Base-by-base conservation (phyloP, 2,329 filamentous ascomycete genomes). In the Botrytis pseudocinerea region DNA sequence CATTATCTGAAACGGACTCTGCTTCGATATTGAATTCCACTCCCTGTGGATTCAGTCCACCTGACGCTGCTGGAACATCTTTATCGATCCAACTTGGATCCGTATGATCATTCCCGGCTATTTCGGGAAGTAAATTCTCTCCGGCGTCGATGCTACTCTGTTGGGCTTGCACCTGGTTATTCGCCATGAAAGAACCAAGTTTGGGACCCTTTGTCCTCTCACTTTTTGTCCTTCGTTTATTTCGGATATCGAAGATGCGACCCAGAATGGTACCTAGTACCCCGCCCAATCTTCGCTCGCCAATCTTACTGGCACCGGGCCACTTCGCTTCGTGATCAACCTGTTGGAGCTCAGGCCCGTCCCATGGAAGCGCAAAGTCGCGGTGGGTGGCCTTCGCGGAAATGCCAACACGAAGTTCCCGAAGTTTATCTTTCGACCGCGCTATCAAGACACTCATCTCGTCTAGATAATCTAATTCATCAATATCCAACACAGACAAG, bases 381-480 rank as follows among this genome's bases (percentile, higher is more conserved):
- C 82, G 80, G 64, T 79, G 77, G 1, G 79, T 76, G 38, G 84
- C 85, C 72, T 83, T 85, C 48, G 83, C 80, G 8, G 92, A 89
- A 72, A 96, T 89, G 9, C 93, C 92, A 8, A 96, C 87, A 61
- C 92, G 87, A 48, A 97, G 85, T 81, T 95, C 93, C 44, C 88
- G 87, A 25, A 96, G 83, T 60, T 86, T 86, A 75, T 87, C 85
- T 73, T 89, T 85, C 20, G 93, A 95, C 38, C 90, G 88, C 74
- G 91, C 91, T 74, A 96, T 89, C 20, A 96, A 85, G 60, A 93
- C 85, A 71, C 91, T 91, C 88, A 96, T 92, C 82, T 96, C 93
- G 79, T 95, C 93, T 54, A 95, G 83, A 80, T 96, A 96, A 42
- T 91, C 87, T n/a, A 93, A 82, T 79, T 95, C 92, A 78, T 96